A percentile compares a stretch with the other conserved stretches of the same genome.
Conservation (phyloP, 306 rosid genomes). For the Pueraria montana region DNA sequence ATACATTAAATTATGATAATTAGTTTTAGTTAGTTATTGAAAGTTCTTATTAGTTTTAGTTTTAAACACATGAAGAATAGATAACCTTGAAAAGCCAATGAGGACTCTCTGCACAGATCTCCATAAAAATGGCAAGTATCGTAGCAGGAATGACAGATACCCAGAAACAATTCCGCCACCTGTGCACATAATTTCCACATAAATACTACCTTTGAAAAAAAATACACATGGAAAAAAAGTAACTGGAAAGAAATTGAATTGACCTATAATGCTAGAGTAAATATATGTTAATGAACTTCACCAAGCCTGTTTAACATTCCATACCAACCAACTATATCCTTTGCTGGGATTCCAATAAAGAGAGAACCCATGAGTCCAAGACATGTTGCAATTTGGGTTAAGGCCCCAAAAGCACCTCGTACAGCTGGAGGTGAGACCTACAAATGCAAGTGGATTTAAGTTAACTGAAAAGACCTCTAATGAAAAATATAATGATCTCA, state of each 20-base stretch:
- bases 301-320: conserved; percentile 43
- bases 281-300: conserved; percentile 35
- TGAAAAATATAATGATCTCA: conserved; percentile 31
- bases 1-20: conserved; percentile 34
- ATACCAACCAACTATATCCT: conserved; percentile 82
- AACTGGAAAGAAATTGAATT: conserved; percentile 34
- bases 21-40: neutral
- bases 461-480: conserved; percentile 14
- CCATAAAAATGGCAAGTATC: conserved; percentile 76
- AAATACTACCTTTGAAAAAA: conserved; percentile 7
- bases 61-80: conserved; percentile 34
- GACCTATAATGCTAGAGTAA: neutral
- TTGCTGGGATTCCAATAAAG: conserved; percentile 81
- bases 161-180: conserved; percentile 97
- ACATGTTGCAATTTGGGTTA: conserved; percentile 89
- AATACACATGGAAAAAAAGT: conserved; percentile 16
- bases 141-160: conserved; percentile 73
- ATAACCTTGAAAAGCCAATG: conserved; percentile 90
- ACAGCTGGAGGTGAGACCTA: conserved; percentile 85
- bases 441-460: conserved; percentile 39
- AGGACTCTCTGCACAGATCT: conserved; percentile 90
- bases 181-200: conserved; percentile 50
- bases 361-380: conserved; percentile 82
- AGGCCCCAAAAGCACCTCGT: conserved; percentile 82
- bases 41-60: conserved; percentile 38